These are phyloP conservation scores for Suhomyces atakaporum DNA, from an alignment of 1,139 yeast genomes.

Conservation along the genomic window DNA sequence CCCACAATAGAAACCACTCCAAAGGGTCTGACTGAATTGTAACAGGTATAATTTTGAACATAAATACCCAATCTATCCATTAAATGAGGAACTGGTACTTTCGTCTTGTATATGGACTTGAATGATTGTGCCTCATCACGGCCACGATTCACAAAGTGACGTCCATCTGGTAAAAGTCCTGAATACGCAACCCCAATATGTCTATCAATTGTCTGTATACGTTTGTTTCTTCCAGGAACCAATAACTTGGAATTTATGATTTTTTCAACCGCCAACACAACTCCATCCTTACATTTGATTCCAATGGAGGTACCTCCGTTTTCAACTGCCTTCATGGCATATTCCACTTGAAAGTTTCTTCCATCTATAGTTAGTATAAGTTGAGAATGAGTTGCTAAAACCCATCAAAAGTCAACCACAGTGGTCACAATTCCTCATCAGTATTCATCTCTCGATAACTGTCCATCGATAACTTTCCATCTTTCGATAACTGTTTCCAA, in stretches of 20 bases:
- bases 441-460: too few relatives aligned
- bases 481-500: too few relatives aligned
- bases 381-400: background rate
- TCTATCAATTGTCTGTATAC: constrained; percentile 90
- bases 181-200: constrained; percentile 95
- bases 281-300: constrained; percentile 86
- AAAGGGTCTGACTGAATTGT: constrained; percentile 96
- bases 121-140: constrained; percentile 88
- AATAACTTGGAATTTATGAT: constrained; percentile 81
- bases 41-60: constrained; percentile 94
- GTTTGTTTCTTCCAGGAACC: constrained; percentile 84
- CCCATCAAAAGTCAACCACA: background rate
- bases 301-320: constrained; percentile 96
- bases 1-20: constrained; percentile 93
- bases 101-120: constrained; percentile 73
- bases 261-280: constrained; percentile 96
- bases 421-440: too few relatives aligned
- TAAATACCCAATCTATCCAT: constrained; percentile 88
- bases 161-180: constrained; percentile 94
- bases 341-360: constrained; percentile 97
- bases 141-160: constrained; percentile 88
- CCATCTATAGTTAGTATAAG: constrained; percentile 64
- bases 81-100: constrained; percentile 78
- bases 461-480: too few relatives aligned
- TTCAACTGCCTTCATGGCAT: constrained; percentile 96